Evolutionary conservation across 257 asterid genomes (phyloP), one percentile per base, ranked within the genome.

Genomic region (Nicotiana tabacum): DNA sequence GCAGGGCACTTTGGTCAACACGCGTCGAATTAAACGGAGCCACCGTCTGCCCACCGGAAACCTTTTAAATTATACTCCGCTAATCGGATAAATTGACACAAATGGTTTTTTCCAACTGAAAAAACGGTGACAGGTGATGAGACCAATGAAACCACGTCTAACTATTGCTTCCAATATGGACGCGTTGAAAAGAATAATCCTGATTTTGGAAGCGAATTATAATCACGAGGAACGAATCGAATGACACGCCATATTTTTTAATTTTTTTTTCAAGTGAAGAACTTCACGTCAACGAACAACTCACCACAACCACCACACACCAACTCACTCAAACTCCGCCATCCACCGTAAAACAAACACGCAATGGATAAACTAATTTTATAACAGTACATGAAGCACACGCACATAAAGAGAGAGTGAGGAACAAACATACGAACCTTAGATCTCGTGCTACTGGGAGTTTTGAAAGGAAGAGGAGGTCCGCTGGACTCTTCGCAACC

Each of bases 401-500:
- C 27, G 56, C 21, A 56, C 58, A 29, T 55, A 35, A 56, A 62
- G 79, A 62, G 13, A 4, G 29, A 46, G 11, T 29, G 2, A 66
- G 12, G 53, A 33, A 18, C 43, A 29, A 32, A 21, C 21, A 46
- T 58, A 83, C 86, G 46, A 83, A 92, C 97, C 97, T 90, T 91
- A 91, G 95, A 92, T 90, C 97, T 91, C 64, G 92, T 13, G 5
- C 78, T 69, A 83, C 48, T 17, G 18, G 90, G 55, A 72, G 61
- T 72, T 80, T 88, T 87, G 0, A 57, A 10, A 24, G 82, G 88
- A 55, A 77, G 56, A 37, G 37, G 46, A 35, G 74, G 61, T 32
- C 62, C 85, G 77, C 85, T 84, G 55, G 90, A 89, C 83, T 91
- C 94, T 17, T 89, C 96, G 4, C 82, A 82, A 10, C 84, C 88